Conservation (phyloP, 495 filamentous ascomycete genomes). For the Penicillium mononematosum region DNA sequence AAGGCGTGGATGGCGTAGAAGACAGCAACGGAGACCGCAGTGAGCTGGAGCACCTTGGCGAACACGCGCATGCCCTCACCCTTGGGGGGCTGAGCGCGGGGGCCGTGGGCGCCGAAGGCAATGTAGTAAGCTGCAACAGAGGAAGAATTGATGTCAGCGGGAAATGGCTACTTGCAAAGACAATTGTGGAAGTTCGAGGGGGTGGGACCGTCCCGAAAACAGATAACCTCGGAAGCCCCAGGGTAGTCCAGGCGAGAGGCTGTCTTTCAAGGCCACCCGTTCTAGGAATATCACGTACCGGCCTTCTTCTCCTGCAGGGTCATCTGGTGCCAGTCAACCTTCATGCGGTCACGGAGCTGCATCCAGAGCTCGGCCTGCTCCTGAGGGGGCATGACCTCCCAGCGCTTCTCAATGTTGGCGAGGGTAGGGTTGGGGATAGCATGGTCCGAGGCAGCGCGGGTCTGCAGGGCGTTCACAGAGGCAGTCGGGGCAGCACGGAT, state of each 20-base stretch:
- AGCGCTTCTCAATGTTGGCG: conserved; percentile 98
- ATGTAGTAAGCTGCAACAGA: conserved; percentile 86
- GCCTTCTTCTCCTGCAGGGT: conserved; percentile 97
- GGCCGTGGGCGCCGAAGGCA: conserved; percentile 93
- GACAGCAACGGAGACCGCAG: conserved; percentile 58
- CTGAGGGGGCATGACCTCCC: conserved; percentile 94
- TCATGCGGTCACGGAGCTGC: conserved; percentile 95
- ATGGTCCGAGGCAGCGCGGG: conserved; percentile 68
- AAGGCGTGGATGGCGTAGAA: conserved; percentile 64
- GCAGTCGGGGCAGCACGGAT: conserved; percentile 42
- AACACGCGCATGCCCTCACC: conserved; percentile 77
- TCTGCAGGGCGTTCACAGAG: conserved; percentile 52
- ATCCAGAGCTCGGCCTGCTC: conserved; percentile 99
- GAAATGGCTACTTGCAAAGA: conserved; percentile 9
- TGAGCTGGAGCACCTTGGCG: conserved; percentile 63
- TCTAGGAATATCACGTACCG: conserved; percentile 62
- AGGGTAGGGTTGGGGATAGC: conserved; percentile 97
- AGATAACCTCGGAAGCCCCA: conserved; percentile 24
- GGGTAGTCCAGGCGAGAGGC: conserved; percentile 13
- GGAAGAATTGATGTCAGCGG: conserved; percentile 24
- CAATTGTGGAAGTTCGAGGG: conserved; percentile 4
- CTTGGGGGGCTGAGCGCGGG: conserved; percentile 74
- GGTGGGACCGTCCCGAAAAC: not conserved
- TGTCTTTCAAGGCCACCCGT: not conserved
- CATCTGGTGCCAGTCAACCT: conserved; percentile 91